Conservation (phyloP, 768 basidiomycete genomes). For the Phlegmacium glaucopus region DNA sequence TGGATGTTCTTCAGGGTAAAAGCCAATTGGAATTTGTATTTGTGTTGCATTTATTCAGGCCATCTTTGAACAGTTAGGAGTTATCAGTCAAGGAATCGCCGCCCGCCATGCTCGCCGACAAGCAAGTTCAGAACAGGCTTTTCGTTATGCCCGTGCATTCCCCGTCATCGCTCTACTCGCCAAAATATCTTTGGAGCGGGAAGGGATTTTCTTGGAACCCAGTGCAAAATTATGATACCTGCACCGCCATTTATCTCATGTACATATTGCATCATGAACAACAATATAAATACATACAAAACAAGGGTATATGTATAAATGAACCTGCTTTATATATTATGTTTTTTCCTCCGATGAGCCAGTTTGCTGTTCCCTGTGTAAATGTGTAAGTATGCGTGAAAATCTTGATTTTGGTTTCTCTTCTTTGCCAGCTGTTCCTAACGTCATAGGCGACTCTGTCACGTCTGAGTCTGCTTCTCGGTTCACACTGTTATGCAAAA, state of each 20-base stretch:
- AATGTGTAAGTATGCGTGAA: not conserved
- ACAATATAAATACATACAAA: no score
- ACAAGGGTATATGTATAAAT: no score
- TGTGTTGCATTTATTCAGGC: not conserved
- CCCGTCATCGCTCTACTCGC: slow-evolving; percentile 65
- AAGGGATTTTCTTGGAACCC: slow-evolving; percentile 32
- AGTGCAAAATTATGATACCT: slow-evolving; percentile 30
- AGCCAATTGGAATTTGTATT: slow-evolving; percentile 4
- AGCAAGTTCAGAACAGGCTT: slow-evolving; percentile 82
- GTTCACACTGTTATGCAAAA: slow-evolving; percentile 3
- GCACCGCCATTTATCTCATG: not conserved
- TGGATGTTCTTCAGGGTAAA: slow-evolving; percentile 84
- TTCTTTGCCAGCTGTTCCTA: not conserved
- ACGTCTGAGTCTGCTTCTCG: slow-evolving; percentile 2
- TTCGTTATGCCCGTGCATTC: slow-evolving; percentile 42
- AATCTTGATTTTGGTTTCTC: not conserved
- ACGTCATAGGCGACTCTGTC: not conserved
- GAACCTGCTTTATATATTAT: no score
- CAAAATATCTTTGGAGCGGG: slow-evolving; percentile 52
- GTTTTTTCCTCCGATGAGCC: no score
- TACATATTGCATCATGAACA: not conserved
- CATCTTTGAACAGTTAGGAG: slow-evolving; percentile 42
- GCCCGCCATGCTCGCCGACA: slow-evolving; percentile 83
- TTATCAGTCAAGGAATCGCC: slow-evolving; percentile 89
- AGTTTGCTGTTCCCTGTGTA: not conserved